A percentile compares a stretch with the other conserved stretches of the same genome.
phyloP scores from a whole-genome alignment of 768 basidiomycete genomes.

The Calocybe indica region DNA sequence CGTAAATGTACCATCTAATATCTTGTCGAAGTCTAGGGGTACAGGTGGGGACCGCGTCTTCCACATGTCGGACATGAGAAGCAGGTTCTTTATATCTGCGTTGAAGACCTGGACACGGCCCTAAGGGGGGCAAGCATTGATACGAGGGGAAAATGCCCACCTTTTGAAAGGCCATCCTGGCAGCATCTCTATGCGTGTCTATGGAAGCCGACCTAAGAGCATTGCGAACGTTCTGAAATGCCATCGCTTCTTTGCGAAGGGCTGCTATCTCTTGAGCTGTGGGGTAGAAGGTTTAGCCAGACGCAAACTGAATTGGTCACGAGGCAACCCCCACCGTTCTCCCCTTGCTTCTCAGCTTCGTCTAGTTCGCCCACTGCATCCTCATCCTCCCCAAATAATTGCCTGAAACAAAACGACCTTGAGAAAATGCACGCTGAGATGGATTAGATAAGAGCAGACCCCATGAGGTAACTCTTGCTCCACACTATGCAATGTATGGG shows the following conservation, averaged over 20 bases:
- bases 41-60: conserved; percentile 79
- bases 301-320: neutral
- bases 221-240: conserved; percentile 76
- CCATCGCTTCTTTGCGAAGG: conserved; percentile 82
- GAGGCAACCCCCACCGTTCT: conserved; percentile 66
- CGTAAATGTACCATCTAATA: conserved; percentile 58
- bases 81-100: conserved; percentile 78
- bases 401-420: conserved; percentile 37
- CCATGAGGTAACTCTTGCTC: conserved; percentile 95
- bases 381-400: conserved; percentile 93
- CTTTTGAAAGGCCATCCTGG: conserved; percentile 79
- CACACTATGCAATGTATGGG: conserved; percentile 99
- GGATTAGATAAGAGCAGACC: conserved; percentile 25
- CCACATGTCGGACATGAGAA: conserved; percentile 98
- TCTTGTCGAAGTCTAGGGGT: conserved; percentile 76
- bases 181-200: conserved; percentile 37
- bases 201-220: conserved; percentile 46
- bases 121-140: neutral
- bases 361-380: conserved; percentile 79
- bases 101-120: conserved; percentile 66
- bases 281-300: neutral
- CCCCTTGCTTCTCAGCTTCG: conserved; percentile 87
- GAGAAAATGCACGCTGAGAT: conserved; percentile 2
- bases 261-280: conserved; percentile 87
- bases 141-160: conserved; percentile 27